Conservation (phyloP, 2,329 filamentous ascomycete species). For the Xylaria sp. region DNA sequence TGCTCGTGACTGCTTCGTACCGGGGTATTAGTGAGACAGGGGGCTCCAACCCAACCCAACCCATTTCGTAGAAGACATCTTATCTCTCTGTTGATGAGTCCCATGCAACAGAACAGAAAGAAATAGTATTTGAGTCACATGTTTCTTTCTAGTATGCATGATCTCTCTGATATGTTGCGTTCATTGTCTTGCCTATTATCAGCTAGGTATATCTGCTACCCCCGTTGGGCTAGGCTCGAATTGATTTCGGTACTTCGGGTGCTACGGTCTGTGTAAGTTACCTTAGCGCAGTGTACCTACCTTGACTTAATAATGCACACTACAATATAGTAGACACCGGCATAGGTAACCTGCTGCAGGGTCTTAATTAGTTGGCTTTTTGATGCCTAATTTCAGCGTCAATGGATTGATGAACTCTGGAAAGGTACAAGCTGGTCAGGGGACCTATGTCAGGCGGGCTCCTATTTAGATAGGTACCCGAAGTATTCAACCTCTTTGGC, state of each 20-base stretch:
- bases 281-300: neutral
- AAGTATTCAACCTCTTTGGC: constrained; percentile 32
- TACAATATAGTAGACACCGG: neutral
- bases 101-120: constrained; percentile 4
- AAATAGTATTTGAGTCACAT: constrained; percentile 15
- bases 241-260: neutral
- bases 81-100: constrained; percentile 14
- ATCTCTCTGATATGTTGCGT: neutral
- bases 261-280: neutral
- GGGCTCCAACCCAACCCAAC: neutral
- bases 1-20: constrained; percentile 25
- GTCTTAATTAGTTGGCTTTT: constrained; percentile 30
- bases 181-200: neutral
- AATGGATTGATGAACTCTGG: neutral
- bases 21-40: constrained; percentile 15
- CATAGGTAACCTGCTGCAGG: constrained; percentile 18
- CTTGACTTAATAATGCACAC: neutral
- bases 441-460: constrained; percentile 12
- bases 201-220: neutral
- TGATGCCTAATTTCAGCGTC: constrained; percentile 16
- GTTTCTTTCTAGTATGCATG: neutral
- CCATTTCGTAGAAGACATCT: constrained; percentile 7
- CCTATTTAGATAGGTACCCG: neutral
- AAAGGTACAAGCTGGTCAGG: constrained; percentile 2
- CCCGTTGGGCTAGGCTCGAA: neutral